Conservation (phyloP, 768 basidiomycete genomes). For the Lactarius sp. region DNA sequence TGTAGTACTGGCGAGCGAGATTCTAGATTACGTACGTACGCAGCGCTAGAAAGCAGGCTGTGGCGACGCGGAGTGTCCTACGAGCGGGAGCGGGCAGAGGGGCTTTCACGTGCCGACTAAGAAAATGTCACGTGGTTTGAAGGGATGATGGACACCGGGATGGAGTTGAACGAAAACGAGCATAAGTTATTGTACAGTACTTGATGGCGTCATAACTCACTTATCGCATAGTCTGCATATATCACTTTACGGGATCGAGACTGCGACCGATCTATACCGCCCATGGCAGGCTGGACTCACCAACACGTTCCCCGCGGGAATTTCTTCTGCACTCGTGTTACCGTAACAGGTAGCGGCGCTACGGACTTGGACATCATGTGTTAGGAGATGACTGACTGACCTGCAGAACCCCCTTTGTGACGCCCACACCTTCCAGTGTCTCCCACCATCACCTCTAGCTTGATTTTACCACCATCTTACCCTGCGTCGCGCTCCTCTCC, state of each 20-base stretch:
- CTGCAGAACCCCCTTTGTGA: neutral
- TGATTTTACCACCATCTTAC: neutral
- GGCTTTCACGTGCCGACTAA: no score
- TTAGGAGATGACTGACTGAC: neutral
- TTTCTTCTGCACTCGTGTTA: neutral
- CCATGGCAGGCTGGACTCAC: neutral
- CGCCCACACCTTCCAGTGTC: neutral
- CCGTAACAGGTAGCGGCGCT: slow-evolving; percentile 14
- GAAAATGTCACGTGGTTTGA: no score
- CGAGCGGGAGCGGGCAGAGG: no score
- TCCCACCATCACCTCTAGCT: neutral
- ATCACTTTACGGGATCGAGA: neutral
- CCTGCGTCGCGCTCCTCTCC: neutral
- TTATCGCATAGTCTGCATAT: no score
- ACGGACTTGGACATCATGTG: slow-evolving; percentile 6
- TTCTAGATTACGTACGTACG: no score
- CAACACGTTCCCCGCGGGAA: slow-evolving; percentile 1
- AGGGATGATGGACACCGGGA: no score
- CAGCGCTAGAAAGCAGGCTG: no score
- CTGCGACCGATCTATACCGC: neutral
- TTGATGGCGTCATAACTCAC: no score
- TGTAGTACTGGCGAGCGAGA: no score
- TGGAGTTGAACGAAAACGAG: no score
- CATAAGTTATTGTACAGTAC: no score
- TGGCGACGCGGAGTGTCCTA: no score